Evolutionary conservation across 306 rosid genomes (phyloP), one percentile per base, ranked within the genome.

Genomic region (Albizia julibrissin): DNA sequence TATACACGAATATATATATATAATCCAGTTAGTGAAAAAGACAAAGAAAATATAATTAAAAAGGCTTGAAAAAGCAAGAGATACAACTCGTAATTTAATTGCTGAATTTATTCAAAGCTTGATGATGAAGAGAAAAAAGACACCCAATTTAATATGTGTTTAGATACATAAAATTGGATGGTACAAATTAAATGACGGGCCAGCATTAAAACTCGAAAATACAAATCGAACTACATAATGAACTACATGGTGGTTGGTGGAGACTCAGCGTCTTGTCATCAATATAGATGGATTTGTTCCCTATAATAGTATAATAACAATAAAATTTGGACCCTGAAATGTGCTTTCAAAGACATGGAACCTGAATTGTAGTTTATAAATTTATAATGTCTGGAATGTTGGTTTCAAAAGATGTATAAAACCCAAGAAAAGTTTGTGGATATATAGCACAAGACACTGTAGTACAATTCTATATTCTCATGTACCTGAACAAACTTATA

Each of bases 41-140:
- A 54, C 22, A 54, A 34, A 8, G 10, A 0, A 54, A 21, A 34
- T 34, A 34, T 34, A 34, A 34, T 34, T 34, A 4, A 34, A 34
- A 34, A 21, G 9, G 13, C n/a, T 54, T 18, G 22, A 50, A 18
- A 50, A 10, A 50, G 58, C n/a, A 50, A 5, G 9, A 52, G 24
- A 52, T 54, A 21, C n/a, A n/a, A n/a, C 12, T 8, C 26, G 26
- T 21, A 21, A 54, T 54, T 19, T 21, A 21, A 56, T n/a, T 2
- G 14, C 29, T 52, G 66, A 72, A 80, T 62, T 72, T 49, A 73
- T 80, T 80, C 84, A 22, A 73, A 80, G 54, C 67, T 33, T 22
- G 75, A 44, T 5, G n/a, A 42, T 46, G 15, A 54, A 18, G 64
- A 18, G 10, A 11, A 73, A 31, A 9, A 15, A 2, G 50, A 42